These are phyloP conservation scores for Rehmannia glutinosa DNA, from an alignment of 257 asterid genomes.

Conservation along the genomic window DNA sequence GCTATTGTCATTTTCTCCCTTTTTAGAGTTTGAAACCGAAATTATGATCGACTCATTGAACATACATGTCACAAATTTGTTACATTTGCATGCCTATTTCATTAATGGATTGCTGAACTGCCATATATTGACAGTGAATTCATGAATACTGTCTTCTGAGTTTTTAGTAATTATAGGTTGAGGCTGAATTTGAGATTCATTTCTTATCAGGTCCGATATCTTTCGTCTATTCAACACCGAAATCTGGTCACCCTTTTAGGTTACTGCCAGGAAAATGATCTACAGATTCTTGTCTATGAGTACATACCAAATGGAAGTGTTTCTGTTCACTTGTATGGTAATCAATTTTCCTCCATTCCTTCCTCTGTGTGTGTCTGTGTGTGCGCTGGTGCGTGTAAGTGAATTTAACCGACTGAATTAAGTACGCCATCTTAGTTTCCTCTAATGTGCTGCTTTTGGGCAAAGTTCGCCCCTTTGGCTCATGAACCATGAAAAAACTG, in stretches of 20 bases:
- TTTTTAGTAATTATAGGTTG: conserved; percentile 11
- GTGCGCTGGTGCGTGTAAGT: not conserved
- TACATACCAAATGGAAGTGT: conserved; percentile 93
- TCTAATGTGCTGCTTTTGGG: not conserved
- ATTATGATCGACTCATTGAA: not conserved
- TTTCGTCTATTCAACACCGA: conserved; percentile 81
- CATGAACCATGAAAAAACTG: conserved; percentile 1
- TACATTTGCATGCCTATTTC: not conserved
- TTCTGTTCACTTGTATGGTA: conserved; percentile 86
- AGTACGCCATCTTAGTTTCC: not conserved
- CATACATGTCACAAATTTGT: not conserved
- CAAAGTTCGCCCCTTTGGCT: not conserved
- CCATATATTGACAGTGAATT: not conserved
- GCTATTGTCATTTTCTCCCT: not conserved
- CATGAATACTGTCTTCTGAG: not conserved
- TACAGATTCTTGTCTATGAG: conserved; percentile 87
- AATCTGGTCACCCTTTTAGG: conserved; percentile 83
- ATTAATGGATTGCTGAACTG: conserved; percentile 9
- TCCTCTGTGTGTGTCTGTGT: not conserved
- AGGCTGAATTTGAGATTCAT: conserved; percentile 28
- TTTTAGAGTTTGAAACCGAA: not conserved
- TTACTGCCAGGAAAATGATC: conserved; percentile 85
- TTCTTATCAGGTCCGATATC: conserved; percentile 74
- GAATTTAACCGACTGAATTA: not conserved
- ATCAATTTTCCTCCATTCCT: conserved; percentile 19